Percentiles rank a stretch among this genome's conserved stretches.
These are phyloP conservation scores for Oenanthe javanica DNA, from an alignment of 140 eudicot species.

Conservation along the genomic window DNA sequence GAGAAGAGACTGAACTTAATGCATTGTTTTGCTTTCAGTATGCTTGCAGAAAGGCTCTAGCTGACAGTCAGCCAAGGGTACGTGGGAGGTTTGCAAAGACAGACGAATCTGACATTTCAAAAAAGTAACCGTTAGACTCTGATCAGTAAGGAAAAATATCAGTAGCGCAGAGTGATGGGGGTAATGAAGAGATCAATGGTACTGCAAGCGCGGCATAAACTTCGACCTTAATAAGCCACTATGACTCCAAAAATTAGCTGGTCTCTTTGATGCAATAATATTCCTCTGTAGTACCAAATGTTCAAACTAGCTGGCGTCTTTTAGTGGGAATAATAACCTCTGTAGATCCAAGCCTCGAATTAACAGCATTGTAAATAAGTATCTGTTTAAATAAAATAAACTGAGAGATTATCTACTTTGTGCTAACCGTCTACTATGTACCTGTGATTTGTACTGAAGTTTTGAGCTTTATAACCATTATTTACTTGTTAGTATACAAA, in stretches of 20 bases:
- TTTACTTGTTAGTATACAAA: neutral
- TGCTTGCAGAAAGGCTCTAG: constrained; percentile 98
- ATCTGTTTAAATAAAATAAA: constrained; percentile 4
- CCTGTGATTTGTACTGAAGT: neutral
- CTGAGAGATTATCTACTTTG: neutral
- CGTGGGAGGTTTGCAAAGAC: constrained; percentile 96
- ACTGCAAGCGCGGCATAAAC: neutral
- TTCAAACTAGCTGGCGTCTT: neutral
- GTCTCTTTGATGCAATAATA: constrained; percentile 10
- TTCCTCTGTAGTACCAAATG: neutral
- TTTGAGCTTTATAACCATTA: neutral
- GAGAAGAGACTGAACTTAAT: neutral
- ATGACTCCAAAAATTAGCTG: constrained; percentile 3
- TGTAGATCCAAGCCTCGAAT: neutral
- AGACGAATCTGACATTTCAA: constrained; percentile 36
- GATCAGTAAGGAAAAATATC: neutral
- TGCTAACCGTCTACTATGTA: neutral
- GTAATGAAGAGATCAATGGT: constrained; percentile 3
- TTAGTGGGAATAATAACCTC: neutral
- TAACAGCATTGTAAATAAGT: constrained; percentile 23
- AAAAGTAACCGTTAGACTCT: constrained; percentile 21
- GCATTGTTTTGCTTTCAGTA: constrained; percentile 41
- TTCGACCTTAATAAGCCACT: constrained; percentile 1
- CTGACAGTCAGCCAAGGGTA: constrained; percentile 94
- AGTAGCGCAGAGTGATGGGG: neutral